These are phyloP conservation scores for Phaeodactylum tricornutum DNA, from an alignment of 108 stramenopile species.

Conservation along the genomic window DNA sequence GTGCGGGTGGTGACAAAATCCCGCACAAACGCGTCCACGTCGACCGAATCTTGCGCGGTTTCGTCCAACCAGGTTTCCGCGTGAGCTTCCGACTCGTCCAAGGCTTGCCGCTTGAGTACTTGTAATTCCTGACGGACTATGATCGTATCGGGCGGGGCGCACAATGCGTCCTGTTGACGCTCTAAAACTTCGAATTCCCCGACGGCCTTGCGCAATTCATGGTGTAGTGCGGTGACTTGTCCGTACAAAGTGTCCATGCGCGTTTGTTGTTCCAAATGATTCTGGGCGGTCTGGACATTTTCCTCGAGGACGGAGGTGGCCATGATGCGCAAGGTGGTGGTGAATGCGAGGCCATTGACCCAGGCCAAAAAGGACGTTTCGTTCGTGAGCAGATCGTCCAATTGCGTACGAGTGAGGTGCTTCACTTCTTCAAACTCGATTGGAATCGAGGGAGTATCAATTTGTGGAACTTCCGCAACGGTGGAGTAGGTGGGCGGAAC, in stretches of 20 bases:
- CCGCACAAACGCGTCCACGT: conserved; percentile 45
- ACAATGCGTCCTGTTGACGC: conserved; percentile 29
- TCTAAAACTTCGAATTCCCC: conserved; percentile 39
- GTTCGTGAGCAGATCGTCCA: conserved; percentile 39
- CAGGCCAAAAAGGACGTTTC: conserved; percentile 32
- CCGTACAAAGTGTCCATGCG: conserved; percentile 20
- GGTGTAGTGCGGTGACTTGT: conserved; percentile 27
- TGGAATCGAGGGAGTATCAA: conserved; percentile 49
- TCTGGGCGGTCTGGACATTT: conserved; percentile 35
- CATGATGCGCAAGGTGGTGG: conserved; percentile 22
- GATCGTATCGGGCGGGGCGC: conserved; percentile 32
- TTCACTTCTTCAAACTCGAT: conserved; percentile 43
- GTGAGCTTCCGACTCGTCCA: conserved; percentile 46
- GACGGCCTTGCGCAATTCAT: conserved; percentile 28
- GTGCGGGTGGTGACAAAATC: conserved; percentile 46
- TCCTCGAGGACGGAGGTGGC: conserved; percentile 25
- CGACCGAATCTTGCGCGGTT: conserved; percentile 17
- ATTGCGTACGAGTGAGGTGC: conserved; percentile 27
- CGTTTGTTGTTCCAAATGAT: conserved; percentile 31
- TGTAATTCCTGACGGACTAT: conserved; percentile 29
- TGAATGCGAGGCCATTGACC: conserved; percentile 28
- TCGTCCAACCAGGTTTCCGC: conserved; percentile 66
- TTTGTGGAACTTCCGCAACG: conserved; percentile 13
- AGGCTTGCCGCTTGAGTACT: conserved; percentile 48
- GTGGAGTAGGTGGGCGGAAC: conserved; percentile 29